phyloP scores from a whole-genome alignment of 768 basidiomycete genomes.

The Russula virescens region DNA sequence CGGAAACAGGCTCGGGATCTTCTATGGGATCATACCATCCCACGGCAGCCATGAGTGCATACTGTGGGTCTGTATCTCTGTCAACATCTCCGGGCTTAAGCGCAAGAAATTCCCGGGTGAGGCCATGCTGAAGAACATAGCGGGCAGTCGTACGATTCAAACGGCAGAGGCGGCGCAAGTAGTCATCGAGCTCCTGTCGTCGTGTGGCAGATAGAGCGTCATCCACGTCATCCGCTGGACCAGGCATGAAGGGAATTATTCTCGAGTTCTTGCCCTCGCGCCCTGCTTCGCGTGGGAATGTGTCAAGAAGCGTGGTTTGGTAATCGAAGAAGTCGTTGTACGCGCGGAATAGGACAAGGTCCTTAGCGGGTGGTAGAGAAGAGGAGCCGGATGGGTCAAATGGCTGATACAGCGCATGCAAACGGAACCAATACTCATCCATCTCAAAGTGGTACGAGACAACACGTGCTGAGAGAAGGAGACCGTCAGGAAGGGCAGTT shows the following conservation, averaged over 20 bases:
- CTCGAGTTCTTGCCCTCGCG: conserved; percentile 58
- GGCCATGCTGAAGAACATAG: conserved; percentile 74
- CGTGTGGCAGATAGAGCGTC: conserved; percentile 76
- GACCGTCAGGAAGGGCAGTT: conserved; percentile 67
- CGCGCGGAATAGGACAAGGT: conserved; percentile 85
- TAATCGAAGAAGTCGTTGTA: conserved; percentile 99
- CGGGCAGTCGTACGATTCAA: conserved; percentile 61
- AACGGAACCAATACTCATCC: conserved; percentile 96
- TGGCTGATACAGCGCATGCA: conserved; percentile 85
- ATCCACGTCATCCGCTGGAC: conserved; percentile 80
- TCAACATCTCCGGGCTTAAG: conserved; percentile 83
- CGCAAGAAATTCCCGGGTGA: conserved; percentile 79
- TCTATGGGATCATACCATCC: conserved; percentile 27
- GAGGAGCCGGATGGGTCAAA: conserved; percentile 56
- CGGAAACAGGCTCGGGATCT: conserved; percentile 27
- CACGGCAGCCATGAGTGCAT: conserved; percentile 53
- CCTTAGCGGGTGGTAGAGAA: conserved; percentile 58
- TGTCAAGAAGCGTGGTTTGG: conserved; percentile 81
- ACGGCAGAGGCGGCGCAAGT: conserved; percentile 73
- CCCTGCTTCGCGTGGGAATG: conserved; percentile 90
- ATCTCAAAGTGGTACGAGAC: conserved; percentile 97
- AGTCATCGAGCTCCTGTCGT: conserved; percentile 80
- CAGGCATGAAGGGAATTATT: conserved; percentile 96
- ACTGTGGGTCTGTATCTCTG: conserved; percentile 55
- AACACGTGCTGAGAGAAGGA: conserved; percentile 81